A percentile compares a stretch with the other conserved stretches of the same genome.
These are phyloP conservation scores for Friedmanniomyces simplex DNA, from an alignment of 495 filamentous ascomycete species.

Conservation along the genomic window DNA sequence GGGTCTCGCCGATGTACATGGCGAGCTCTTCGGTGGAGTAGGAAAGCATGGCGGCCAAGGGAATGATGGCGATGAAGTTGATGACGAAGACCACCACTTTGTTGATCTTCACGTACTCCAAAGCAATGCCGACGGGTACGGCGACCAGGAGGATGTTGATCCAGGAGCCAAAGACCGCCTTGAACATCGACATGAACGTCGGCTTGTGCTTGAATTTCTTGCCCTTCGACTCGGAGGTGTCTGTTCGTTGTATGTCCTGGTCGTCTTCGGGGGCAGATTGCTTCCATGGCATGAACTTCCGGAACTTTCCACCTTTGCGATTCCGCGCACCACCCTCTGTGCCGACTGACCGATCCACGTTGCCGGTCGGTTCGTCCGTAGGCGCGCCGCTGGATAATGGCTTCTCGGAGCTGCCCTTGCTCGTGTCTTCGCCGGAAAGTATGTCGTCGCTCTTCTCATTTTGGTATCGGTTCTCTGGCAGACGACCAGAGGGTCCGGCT, in stretches of 20 bases:
- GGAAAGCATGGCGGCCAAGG: conserved; percentile 33
- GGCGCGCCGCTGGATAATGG: not conserved
- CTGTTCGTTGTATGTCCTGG: not conserved
- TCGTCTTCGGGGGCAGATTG: conserved; percentile 2
- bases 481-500: not conserved
- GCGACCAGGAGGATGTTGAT: conserved; percentile 75
- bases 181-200: conserved; percentile 59
- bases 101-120: conserved; percentile 50
- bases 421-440: not conserved
- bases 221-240: conserved; percentile 20
- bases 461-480: not conserved
- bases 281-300: conserved; percentile 12
- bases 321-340: conserved; percentile 3
- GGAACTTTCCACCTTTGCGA: conserved; percentile 14
- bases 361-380: not conserved
- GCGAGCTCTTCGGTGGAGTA: conserved; percentile 37
- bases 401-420: conserved; percentile 8
- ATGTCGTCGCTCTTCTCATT: not conserved
- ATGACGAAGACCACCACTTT: conserved; percentile 62
- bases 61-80: conserved; percentile 81
- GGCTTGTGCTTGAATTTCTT: conserved; percentile 38
- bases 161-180: conserved; percentile 64
- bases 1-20: conserved; percentile 56
- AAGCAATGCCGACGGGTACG: conserved; percentile 65
- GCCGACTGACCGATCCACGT: not conserved